phyloP scores from a whole-genome alignment of 352 stramenopile genomes.

The Globisporangium heterothallicum region DNA sequence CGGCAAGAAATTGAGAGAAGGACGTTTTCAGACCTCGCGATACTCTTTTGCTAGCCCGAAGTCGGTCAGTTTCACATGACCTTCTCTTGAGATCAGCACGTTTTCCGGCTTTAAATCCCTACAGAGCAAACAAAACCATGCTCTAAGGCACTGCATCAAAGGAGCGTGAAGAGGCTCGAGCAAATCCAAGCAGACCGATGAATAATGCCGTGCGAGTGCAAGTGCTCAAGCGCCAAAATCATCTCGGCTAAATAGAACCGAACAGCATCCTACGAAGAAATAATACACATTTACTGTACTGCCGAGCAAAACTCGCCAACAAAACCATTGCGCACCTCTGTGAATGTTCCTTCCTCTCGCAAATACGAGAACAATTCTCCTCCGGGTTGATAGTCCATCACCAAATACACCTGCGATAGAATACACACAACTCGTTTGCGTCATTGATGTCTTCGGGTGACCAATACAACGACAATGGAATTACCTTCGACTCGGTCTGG shows the following conservation, averaged over 20 bases:
- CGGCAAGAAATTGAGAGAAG: neutral
- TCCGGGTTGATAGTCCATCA: slow-evolving; percentile 78
- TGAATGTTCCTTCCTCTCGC: slow-evolving; percentile 61
- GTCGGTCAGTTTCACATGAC: slow-evolving; percentile 88
- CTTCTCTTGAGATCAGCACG: slow-evolving; percentile 86
- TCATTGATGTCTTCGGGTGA: neutral
- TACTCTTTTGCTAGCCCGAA: slow-evolving; percentile 87
- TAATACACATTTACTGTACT: neutral
- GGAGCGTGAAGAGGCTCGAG: neutral
- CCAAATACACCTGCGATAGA: slow-evolving; percentile 46
- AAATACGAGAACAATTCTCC: slow-evolving; percentile 79
- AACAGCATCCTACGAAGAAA: slow-evolving; percentile 33
- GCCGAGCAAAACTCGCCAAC: neutral
- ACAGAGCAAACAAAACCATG: neutral
- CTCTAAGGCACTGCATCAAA: neutral
- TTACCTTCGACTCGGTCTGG: slow-evolving; percentile 79
- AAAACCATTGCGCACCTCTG: slow-evolving; percentile 25
- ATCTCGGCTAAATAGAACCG: slow-evolving; percentile 85
- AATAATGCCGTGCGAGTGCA: slow-evolving; percentile 80
- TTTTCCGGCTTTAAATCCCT: slow-evolving; percentile 92
- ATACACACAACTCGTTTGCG: too few relatives aligned
- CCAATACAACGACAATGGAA: neutral
- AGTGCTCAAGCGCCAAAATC: slow-evolving; percentile 72
- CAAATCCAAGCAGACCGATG: slow-evolving; percentile 43
- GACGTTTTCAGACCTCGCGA: slow-evolving; percentile 26